Evolutionary conservation across 2,329 filamentous ascomycete genomes (phyloP), one percentile per base, ranked within the genome.

Genomic region (Chaetoscypha palmicola): DNA sequence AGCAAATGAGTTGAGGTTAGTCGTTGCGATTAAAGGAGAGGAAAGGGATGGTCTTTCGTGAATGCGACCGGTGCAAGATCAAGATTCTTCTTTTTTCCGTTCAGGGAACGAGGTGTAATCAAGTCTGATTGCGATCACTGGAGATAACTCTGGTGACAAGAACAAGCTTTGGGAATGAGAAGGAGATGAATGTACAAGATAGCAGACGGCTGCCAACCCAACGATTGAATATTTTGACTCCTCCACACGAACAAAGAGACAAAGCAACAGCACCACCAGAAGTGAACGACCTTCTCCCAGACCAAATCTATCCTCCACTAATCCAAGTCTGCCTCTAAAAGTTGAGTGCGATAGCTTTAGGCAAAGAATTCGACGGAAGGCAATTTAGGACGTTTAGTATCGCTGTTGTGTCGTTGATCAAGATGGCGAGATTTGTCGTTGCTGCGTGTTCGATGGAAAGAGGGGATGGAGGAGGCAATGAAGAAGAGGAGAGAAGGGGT

Each of bases 61-160:
- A 53, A 56, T 56, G 57, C 55, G 55, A 60, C 51, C 57, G 56
- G 48, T 55, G 57, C 54, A 56, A 54, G 48, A 57, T 59, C 56
- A 59, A 52, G 50, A 54, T 58, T 60, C 54, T 61, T 60, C 47
- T 60, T 60, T 50, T 60, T 62, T 60, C 54, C 59, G 55, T 52
- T 58, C 54, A 53, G 46, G 53, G 58, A 61, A 60, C 57, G 59
- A 61, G 52, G 55, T 58, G 52, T 58, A 62, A 57, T 58, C 58
- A 62, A 61, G 58, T 61, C 57, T 61, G 60, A 61, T 62, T 62
- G 58, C 58, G 52, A 60, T 58, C 57, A 58, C 58, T 58, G 50
- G 48, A 57, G 54, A 55, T 56, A 59, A 53, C 51, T 55, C 54
- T 58, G 40, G 52, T 56, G 52, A 53, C 46, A 57, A 45, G 48